A percentile compares a stretch with the other conserved stretches of the same genome.
Conservation (phyloP, 768 basidiomycete species). For the Leccinum rimulosum region DNA sequence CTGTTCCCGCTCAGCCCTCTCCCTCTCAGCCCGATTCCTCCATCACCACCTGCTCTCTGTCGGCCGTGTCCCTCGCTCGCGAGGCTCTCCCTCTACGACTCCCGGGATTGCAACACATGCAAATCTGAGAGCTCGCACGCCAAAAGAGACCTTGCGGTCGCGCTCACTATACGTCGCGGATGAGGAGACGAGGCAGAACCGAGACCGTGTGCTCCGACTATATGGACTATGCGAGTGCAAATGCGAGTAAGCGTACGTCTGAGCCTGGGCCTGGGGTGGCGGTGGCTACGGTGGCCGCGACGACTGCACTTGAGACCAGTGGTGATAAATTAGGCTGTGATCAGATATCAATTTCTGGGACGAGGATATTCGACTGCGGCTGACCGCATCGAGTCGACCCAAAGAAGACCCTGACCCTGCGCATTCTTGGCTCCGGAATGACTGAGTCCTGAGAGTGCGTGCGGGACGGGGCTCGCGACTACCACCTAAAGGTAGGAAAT, state of each 20-base stretch:
- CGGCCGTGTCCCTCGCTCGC: constrained; percentile 18
- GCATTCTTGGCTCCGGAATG: constrained; percentile 32
- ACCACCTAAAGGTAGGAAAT: constrained; percentile 56
- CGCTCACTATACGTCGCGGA: constrained; percentile 21
- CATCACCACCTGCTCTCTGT: constrained; percentile 16
- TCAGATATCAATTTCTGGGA: constrained; percentile 17
- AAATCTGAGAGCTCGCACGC: constrained; percentile 36
- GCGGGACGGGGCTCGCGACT: constrained; percentile 40
- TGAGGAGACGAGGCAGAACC: constrained; percentile 26
- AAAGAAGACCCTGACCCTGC: constrained; percentile 29
- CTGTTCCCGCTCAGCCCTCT: constrained; percentile 10
- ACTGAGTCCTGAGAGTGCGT: constrained; percentile 49
- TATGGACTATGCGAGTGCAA: constrained; percentile 11
- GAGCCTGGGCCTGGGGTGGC: neutral
- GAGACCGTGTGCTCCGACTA: constrained; percentile 26
- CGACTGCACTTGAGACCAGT: neutral
- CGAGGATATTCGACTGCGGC: constrained; percentile 25
- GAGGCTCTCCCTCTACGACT: constrained; percentile 23
- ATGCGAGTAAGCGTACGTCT: neutral
- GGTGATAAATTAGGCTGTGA: constrained; percentile 12
- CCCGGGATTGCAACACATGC: constrained; percentile 19
- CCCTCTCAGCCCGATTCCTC: constrained; percentile 18
- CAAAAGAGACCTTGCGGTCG: constrained; percentile 24
- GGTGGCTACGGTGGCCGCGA: neutral
- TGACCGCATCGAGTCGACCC: constrained; percentile 25